Base-by-base conservation (phyloP, 306 rosid genomes). In the Cyamopsis tetragonoloba region DNA sequence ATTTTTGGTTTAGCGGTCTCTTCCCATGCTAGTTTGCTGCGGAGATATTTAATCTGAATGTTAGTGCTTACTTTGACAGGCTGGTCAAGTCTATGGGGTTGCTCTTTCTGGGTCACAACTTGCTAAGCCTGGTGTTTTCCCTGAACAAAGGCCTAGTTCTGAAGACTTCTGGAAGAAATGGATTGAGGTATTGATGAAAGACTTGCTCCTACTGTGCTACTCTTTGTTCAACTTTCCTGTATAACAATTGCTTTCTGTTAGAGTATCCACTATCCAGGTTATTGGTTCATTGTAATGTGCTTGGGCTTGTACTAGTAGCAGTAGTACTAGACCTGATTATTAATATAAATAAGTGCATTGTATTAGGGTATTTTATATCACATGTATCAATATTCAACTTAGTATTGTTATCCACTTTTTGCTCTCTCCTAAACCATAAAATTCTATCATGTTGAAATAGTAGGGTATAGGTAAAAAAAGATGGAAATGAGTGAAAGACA, bases 1-100 rank as follows among this genome's bases (percentile, higher is more conserved):
- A 38, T 56, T 48, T 68, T 35, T 49, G 55, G 24, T 62, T 53
- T 75, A 44, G 50, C 43, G 35, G 54, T 27, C 51, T 34, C 22
- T 66, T 18, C 51, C 31, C 57, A 39, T 8, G 32, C 51, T 17
- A 47, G 31, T 70, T 24, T 70, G 51, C 71, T 59, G 44, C 66
- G 77, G 61, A 63, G 73, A 61, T 55, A 58, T 58, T 58, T 64
- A 51, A 48, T 48, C 34, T 61, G 46, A 48, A 44, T 80, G 32
- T 27, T 68, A 48, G 41, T 50, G 58, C 59, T 76, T 74, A 60
- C 66, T 62, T 27, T 82, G 69, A 77, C 89, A 92, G 98, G 98
- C 96, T 75, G 98, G 98, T 80, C 98, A 92, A 73, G 87, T 92
- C 37, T 92, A 92, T 74, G 95, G 95, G 7, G 86, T 82, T 53